Evolutionary conservation across 2,329 filamentous ascomycete genomes (phyloP).

Genomic region (Ophiostoma pallidulum): DNA sequence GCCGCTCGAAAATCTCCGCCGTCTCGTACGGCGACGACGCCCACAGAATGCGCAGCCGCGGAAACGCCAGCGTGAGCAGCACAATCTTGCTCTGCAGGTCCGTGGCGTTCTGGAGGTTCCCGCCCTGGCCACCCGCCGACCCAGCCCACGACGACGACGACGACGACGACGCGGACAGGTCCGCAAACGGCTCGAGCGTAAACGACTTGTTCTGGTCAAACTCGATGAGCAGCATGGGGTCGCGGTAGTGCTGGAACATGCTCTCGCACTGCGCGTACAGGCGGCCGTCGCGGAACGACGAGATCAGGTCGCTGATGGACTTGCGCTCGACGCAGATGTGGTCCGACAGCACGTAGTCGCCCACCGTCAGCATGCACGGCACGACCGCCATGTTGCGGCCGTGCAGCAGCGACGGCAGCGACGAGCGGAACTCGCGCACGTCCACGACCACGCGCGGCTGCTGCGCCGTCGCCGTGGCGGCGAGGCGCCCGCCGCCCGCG

Average conservation of each 20-base stretch:
- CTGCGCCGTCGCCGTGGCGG: constrained; percentile 77
- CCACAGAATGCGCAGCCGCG: constrained; percentile 85
- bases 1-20: constrained; percentile 87
- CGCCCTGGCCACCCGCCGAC: constrained; percentile 41
- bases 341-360: constrained; percentile 89
- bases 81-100: constrained; percentile 90
- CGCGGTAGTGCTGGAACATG: constrained; percentile 90
- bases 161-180: constrained; percentile 34
- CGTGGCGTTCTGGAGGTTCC: constrained; percentile 41
- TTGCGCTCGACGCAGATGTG: constrained; percentile 92
- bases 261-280: constrained; percentile 86
- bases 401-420: constrained; percentile 81
- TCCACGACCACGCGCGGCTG: constrained; percentile 90
- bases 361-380: constrained; percentile 91
- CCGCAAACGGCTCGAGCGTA: constrained; percentile 74
- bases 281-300: constrained; percentile 82
- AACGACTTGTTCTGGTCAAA: constrained; percentile 98
- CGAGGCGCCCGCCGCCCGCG: constrained; percentile 78
- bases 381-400: constrained; percentile 81
- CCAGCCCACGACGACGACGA: constrained; percentile 29
- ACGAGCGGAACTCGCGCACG: constrained; percentile 90
- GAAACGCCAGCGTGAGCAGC: constrained; percentile 84
- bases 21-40: constrained; percentile 89
- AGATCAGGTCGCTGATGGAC: constrained; percentile 81
- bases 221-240: constrained; percentile 86